Evolutionary conservation across 2,329 filamentous ascomycete genomes (phyloP).

Genomic region (Aspergillus sergii): DNA sequence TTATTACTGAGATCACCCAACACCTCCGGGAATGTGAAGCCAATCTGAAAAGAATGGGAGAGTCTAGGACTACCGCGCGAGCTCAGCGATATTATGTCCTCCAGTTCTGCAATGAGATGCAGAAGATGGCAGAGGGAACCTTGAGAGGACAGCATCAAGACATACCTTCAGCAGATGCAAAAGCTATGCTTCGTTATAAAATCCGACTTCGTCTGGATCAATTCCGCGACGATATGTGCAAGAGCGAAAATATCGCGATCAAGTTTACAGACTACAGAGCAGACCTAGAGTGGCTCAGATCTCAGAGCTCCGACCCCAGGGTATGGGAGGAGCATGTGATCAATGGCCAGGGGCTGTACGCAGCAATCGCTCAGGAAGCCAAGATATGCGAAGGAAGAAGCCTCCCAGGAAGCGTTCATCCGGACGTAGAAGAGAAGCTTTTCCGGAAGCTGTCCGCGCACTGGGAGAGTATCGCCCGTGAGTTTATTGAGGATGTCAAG

Average conservation of each 20-base stretch:
- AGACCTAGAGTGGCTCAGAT: neutral
- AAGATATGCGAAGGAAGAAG: slow-evolving; percentile 12
- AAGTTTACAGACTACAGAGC: neutral
- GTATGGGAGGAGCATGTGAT: neutral
- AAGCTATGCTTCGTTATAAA: neutral
- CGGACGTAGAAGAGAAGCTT: slow-evolving; percentile 17
- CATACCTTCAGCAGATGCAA: slow-evolving; percentile 8
- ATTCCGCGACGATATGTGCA: neutral
- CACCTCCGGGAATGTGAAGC: neutral
- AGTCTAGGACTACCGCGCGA: slow-evolving; percentile 6
- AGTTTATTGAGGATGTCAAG: neutral
- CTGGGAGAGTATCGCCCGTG: neutral
- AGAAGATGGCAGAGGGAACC: slow-evolving; percentile 17
- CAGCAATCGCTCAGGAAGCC: slow-evolving; percentile 15
- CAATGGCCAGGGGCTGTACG: neutral
- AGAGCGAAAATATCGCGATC: neutral
- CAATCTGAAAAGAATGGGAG: neutral
- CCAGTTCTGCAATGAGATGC: slow-evolving; percentile 18
- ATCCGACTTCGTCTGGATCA: neutral
- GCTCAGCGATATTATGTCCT: slow-evolving; percentile 14
- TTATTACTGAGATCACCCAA: slow-evolving; percentile 13
- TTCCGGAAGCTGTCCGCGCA: slow-evolving; percentile 14
- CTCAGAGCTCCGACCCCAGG: neutral
- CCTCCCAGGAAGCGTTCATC: slow-evolving; percentile 16
- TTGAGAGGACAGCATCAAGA: slow-evolving; percentile 19